Conservation (phyloP, 371 early-diverging fungal genomes). For the Mortierella sp. region DNA sequence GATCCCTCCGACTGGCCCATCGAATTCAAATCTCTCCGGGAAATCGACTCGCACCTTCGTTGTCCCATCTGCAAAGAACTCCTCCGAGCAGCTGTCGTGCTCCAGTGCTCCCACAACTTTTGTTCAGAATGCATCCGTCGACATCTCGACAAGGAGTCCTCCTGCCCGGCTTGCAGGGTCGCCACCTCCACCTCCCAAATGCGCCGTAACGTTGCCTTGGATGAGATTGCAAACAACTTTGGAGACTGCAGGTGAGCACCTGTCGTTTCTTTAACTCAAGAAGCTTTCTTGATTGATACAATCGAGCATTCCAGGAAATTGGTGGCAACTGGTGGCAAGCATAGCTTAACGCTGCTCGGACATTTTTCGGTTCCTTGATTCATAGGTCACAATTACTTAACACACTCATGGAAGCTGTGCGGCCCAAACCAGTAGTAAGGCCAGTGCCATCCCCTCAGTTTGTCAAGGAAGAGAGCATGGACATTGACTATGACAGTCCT, state of each 20-base stretch:
- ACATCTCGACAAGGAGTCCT: conserved; percentile 63
- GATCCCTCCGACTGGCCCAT: conserved; percentile 72
- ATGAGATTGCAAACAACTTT: conserved; percentile 60
- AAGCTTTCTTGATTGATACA: neutral
- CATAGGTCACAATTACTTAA: conserved; percentile 32
- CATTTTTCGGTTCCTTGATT: neutral
- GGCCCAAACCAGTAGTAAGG: neutral
- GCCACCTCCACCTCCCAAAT: conserved; percentile 55
- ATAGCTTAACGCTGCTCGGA: neutral
- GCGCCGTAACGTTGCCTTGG: conserved; percentile 61
- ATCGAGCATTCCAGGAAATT: conserved; percentile 6
- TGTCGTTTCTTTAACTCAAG: neutral
- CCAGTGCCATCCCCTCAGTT: neutral
- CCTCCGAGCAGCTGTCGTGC: conserved; percentile 66
- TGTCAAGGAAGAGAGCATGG: conserved; percentile 26
- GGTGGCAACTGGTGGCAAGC: conserved; percentile 37
- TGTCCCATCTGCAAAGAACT: conserved; percentile 80
- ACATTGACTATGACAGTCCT: conserved; percentile 20
- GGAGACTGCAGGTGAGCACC: conserved; percentile 43
- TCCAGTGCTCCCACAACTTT: conserved; percentile 75
- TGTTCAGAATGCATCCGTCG: conserved; percentile 77
- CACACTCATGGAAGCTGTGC: conserved; percentile 25
- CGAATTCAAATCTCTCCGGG: conserved; percentile 57
- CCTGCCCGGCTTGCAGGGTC: conserved; percentile 72
- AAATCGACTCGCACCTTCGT: conserved; percentile 71